Conservation (phyloP, 2,329 filamentous ascomycete species). For the Pyricularia grisea region DNA sequence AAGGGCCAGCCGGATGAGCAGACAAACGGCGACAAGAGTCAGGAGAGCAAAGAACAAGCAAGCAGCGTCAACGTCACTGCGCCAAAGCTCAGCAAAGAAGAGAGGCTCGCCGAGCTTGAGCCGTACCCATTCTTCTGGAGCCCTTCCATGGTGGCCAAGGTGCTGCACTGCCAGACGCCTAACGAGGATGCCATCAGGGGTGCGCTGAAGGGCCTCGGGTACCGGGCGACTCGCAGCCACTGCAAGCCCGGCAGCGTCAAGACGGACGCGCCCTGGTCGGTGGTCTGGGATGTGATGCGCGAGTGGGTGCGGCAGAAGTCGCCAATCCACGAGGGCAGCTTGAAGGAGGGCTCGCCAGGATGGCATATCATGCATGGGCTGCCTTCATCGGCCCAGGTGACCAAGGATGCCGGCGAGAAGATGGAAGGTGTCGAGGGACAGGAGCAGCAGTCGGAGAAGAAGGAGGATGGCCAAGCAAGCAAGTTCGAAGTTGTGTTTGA, state of each 20-base stretch:
- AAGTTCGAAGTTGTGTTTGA: slow-evolving; percentile 55
- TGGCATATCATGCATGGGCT: slow-evolving; percentile 25
- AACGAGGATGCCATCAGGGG: slow-evolving; percentile 72
- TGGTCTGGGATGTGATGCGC: slow-evolving; percentile 87
- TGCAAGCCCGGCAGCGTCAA: slow-evolving; percentile 85
- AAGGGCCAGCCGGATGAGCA: slow-evolving; percentile 2
- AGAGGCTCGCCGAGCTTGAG: slow-evolving; percentile 57
- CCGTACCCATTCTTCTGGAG: slow-evolving; percentile 80
- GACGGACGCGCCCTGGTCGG: slow-evolving; percentile 83
- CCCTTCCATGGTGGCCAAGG: slow-evolving; percentile 63
- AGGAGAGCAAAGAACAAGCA: background rate
- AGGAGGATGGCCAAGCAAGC: slow-evolving; percentile 15
- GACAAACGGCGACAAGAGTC: background rate
- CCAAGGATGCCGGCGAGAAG: background rate
- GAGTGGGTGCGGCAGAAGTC: slow-evolving; percentile 80
- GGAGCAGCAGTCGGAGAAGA: slow-evolving; percentile 22
- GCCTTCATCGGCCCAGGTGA: background rate
- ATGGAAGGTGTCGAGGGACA: slow-evolving; percentile 47
- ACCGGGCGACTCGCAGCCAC: slow-evolving; percentile 76
- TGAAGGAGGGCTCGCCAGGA: slow-evolving; percentile 63
- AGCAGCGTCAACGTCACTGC: background rate
- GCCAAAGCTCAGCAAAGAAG: slow-evolving; percentile 17
- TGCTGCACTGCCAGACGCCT: slow-evolving; percentile 71
- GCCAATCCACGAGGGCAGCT: slow-evolving; percentile 63
- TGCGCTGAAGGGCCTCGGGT: slow-evolving; percentile 72